Conservation (phyloP, 2,329 filamentous ascomycete species). For the Microcera coccophila region DNA sequence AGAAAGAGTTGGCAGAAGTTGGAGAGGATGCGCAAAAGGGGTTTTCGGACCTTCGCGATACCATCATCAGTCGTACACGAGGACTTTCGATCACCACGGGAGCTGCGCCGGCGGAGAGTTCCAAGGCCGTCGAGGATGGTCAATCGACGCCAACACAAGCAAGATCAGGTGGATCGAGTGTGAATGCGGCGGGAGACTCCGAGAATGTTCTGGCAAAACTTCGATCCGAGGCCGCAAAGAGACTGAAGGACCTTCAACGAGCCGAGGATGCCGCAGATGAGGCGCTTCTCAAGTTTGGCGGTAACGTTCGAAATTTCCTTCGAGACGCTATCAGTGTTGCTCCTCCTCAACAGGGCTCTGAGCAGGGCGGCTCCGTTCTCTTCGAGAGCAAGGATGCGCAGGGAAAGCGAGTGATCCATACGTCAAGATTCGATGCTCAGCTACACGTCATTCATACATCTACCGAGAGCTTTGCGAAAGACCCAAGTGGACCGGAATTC, state of each 20-base stretch:
- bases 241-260: conserved; percentile 81
- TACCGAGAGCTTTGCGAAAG: conserved; percentile 74
- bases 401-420: conserved; percentile 91
- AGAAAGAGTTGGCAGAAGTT: conserved; percentile 76
- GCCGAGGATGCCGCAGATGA: conserved; percentile 97
- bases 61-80: conserved; percentile 69
- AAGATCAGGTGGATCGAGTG: conserved; percentile 34
- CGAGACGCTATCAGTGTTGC: conserved; percentile 86
- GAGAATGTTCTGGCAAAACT: conserved; percentile 72
- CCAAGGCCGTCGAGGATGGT: conserved; percentile 32
- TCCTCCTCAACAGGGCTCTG: conserved; percentile 59
- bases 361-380: conserved; percentile 60
- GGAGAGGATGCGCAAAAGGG: conserved; percentile 79
- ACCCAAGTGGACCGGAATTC: conserved; percentile 74
- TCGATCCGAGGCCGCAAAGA: conserved; percentile 71
- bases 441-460: conserved; percentile 91
- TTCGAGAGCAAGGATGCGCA: conserved; percentile 92
- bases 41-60: conserved; percentile 64
- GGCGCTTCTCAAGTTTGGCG: conserved; percentile 85
- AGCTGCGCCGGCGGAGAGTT: conserved; percentile 24
- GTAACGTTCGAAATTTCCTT: conserved; percentile 84
- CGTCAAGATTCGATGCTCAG: conserved; percentile 90
- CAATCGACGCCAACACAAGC: conserved; percentile 46
- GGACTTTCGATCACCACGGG: conserved; percentile 62
- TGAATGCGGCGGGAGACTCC: conserved; percentile 44